phyloP scores from a whole-genome alignment of 768 basidiomycete species.

The Pleurotus tuber-regium region DNA sequence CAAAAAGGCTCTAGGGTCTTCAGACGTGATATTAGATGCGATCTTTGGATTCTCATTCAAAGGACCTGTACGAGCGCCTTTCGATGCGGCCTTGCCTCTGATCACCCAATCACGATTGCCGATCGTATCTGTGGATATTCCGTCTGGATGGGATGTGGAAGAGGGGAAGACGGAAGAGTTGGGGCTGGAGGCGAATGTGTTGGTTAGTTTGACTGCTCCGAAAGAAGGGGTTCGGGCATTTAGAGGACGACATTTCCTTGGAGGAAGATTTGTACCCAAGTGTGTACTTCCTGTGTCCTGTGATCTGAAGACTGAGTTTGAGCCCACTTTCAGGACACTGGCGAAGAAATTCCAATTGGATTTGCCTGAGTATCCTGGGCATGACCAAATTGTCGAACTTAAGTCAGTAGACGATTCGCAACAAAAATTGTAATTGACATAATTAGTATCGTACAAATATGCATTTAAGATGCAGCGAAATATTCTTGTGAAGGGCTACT shows the following conservation, averaged over 20 bases:
- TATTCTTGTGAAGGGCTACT: background rate
- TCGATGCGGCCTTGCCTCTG: conserved; percentile 70
- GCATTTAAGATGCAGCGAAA: background rate
- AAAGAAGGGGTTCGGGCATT: conserved; percentile 83
- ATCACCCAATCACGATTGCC: conserved; percentile 66
- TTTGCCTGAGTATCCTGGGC: conserved; percentile 77
- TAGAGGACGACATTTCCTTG: conserved; percentile 85
- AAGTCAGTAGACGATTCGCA: conserved; percentile 14
- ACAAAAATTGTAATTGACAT: background rate
- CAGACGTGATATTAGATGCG: conserved; percentile 89
- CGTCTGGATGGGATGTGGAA: conserved; percentile 96
- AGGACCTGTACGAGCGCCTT: conserved; percentile 86
- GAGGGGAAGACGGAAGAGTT: conserved; percentile 55
- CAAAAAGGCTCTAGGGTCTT: conserved; percentile 46
- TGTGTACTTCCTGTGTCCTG: too few species aligned
- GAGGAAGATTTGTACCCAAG: conserved; percentile 91
- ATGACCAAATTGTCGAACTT: conserved; percentile 87
- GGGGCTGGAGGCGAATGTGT: conserved; percentile 71
- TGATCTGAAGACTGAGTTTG: too few species aligned
- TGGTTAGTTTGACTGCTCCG: conserved; percentile 92
- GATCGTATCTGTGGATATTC: conserved; percentile 94
- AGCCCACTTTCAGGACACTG: conserved; percentile 52
- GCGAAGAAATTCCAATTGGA: conserved; percentile 76
- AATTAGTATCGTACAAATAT: background rate
- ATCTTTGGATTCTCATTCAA: conserved; percentile 99